Evolutionary conservation across 2,329 filamentous ascomycete genomes (phyloP).

Genomic region (Claviceps capensis): DNA sequence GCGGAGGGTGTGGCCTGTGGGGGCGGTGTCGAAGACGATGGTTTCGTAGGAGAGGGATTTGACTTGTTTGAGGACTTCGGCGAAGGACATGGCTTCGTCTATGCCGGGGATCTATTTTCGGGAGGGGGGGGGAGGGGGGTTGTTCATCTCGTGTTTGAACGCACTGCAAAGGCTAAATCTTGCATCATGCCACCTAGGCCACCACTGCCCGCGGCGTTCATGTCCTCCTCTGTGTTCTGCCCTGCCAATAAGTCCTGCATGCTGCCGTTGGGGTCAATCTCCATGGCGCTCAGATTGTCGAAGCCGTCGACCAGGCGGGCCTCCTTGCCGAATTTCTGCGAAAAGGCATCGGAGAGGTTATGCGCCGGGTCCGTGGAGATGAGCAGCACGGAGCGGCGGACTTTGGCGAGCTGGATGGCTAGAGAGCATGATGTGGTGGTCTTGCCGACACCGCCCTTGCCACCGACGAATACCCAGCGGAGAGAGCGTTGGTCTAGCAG

Average conservation of each 20-base stretch:
- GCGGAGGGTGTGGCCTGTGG: constrained; percentile 92
- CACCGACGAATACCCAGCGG: constrained; percentile 97
- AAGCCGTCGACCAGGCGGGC: constrained; percentile 86
- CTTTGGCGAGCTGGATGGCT: constrained; percentile 91
- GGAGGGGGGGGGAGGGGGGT: neutral
- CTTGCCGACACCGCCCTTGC: constrained; percentile 96
- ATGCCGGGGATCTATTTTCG: constrained; percentile 75
- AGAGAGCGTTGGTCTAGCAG: constrained; percentile 91
- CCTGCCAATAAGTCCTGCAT: constrained; percentile 87
- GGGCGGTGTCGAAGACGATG: constrained; percentile 97
- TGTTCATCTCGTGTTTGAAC: constrained; percentile 13
- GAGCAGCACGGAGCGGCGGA: constrained; percentile 87
- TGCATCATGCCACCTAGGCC: constrained; percentile 94
- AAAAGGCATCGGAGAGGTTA: constrained; percentile 95
- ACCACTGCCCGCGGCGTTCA: constrained; percentile 57
- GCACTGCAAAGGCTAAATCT: constrained; percentile 85
- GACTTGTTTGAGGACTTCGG: constrained; percentile 97
- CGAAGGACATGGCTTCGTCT: constrained; percentile 98
- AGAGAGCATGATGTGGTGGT: constrained; percentile 98
- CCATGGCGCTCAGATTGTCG: constrained; percentile 91
- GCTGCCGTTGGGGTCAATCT: constrained; percentile 95
- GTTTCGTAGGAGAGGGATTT: constrained; percentile 97
- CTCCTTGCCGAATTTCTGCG: constrained; percentile 98
- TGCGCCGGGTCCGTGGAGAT: constrained; percentile 98
- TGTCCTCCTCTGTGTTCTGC: constrained; percentile 54